Conservation (phyloP, 108 stramenopile species). For the Pseudonitzschia multistriata region DNA sequence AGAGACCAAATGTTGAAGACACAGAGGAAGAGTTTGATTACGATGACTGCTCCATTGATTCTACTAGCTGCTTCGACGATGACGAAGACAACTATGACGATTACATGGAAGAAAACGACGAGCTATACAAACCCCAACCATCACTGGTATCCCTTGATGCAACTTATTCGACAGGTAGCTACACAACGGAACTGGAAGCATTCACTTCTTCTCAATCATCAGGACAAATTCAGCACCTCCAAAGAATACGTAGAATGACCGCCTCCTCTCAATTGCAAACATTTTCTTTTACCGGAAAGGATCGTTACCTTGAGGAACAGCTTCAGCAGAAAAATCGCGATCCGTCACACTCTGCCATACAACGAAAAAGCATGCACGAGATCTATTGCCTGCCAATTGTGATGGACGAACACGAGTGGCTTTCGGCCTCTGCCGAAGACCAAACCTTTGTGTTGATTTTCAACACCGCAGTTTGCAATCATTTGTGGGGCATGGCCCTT, state of each 20-base stretch:
- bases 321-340: not conserved
- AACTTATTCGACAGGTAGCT: too few species aligned
- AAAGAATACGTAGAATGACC: constrained; percentile 2
- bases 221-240: not conserved
- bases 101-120: not conserved
- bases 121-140: too few species aligned
- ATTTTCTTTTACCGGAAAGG: not conserved
- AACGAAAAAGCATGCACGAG: not conserved
- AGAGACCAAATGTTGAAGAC: too few species aligned
- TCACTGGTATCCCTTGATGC: too few species aligned
- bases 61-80: not conserved
- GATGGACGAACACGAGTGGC: constrained; percentile 4
- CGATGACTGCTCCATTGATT: not conserved
- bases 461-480: constrained; percentile 2
- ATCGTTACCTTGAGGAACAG: not conserved
- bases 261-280: not conserved
- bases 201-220: too few species aligned
- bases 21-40: not conserved
- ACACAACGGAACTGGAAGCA: too few species aligned
- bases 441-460: constrained; percentile 10
- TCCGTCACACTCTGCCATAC: not conserved
- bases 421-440: not conserved
- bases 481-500: not conserved
- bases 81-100: not conserved
- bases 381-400: constrained; percentile 5